Base-by-base conservation (phyloP, 2,329 filamentous ascomycete species). In the Aspergillus piperis region DNA sequence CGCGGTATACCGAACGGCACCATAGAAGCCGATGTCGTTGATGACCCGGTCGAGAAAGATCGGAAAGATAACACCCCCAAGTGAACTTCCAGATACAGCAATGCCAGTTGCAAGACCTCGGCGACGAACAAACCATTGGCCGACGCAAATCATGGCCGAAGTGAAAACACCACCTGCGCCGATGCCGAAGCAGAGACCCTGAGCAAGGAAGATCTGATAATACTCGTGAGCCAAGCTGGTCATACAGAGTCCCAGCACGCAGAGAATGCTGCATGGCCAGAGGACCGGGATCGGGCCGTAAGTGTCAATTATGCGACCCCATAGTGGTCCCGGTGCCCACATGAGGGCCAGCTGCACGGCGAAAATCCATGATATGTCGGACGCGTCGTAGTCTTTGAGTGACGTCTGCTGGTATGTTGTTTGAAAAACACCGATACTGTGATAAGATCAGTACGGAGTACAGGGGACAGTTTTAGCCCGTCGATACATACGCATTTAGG, bases 271-370 rank as follows among this genome's bases (percentile, higher is more conserved):
- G 57, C 62, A 62, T 10, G 62, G 63, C 36, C 54, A 58, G 8
- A 65, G 57, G 6, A 65, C 54, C 8, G 62, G 61, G 3, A 41
- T 30, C 2, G 63, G 49, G 19, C 63, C 63, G 19, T 60, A 65
- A 1, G 63, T 60, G 17, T 65, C 63, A 7, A 64, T 13, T 5
- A 64, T 21, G 5, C 63, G 62, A 7, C 63, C 62, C 27, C 54
- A 65, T 5, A 71, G 64, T 2, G 70, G 62, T 8, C 70, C 70
- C 15, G 63, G 63, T 7, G 64, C 60, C 56, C 67, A 69, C 68
- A 72, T 80, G 65, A 81, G 71, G 62, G 80, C 81, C 8, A 77
- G 72, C 61, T 82, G 72, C n/a, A 79, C 64, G 5, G 78, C 78
- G 6, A 77, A 67, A 3, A 81, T 82, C 79, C 80, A 82, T 8